Percentiles rank a stretch among this genome's conserved stretches.
Evolutionary conservation across 75 land plant genomes (phyloP).

Genomic region (Picea glauca): DNA sequence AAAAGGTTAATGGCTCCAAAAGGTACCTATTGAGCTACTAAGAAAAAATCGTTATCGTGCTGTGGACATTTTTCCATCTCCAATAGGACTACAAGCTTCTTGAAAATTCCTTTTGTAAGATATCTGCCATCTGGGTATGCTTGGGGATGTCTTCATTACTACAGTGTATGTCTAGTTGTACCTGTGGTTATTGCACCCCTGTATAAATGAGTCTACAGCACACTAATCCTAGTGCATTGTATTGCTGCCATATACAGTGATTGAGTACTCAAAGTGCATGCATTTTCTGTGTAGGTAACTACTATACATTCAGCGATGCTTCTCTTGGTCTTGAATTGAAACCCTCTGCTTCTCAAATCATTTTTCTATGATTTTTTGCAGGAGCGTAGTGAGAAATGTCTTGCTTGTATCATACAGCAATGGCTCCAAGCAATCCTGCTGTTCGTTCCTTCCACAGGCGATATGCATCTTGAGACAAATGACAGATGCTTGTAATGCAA

Average conservation of each 20-base stretch:
- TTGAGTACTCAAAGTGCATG: neutral
- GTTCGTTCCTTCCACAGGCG: neutral
- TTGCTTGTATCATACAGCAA: neutral
- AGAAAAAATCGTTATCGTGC: no score
- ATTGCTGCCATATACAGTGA: neutral
- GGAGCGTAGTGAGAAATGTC: neutral
- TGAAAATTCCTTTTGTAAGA: no score
- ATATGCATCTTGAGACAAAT: neutral
- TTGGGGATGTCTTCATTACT: no score
- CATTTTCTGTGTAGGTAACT: neutral
- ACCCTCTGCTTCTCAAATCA: neutral
- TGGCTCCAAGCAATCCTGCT: neutral
- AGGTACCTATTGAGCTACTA: no score
- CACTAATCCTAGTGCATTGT: neutral
- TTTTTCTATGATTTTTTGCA: neutral
- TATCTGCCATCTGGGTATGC: no score
- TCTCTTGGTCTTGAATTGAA: neutral
- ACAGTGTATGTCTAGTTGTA: no score
- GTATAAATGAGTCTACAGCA: no score
- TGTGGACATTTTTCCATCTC: no score
- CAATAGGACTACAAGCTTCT: no score
- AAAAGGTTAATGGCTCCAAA: no score
- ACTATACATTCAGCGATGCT: no score
- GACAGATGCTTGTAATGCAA: conserved; percentile 5
- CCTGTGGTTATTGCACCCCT: no score